phyloP scores from a whole-genome alignment of 495 filamentous ascomycete species.

The Tuber borchii region DNA sequence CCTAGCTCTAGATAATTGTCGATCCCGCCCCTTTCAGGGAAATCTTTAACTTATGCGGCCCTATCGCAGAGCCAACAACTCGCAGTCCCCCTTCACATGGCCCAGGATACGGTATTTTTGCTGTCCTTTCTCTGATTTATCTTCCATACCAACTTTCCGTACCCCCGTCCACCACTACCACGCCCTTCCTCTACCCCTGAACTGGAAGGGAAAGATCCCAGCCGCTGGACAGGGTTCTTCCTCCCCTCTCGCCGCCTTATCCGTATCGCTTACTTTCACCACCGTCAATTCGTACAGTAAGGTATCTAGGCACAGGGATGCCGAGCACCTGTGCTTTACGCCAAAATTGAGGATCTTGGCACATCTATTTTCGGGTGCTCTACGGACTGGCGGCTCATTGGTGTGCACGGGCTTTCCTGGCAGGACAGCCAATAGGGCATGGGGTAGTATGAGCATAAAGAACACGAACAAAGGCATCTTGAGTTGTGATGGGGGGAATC shows the following conservation, averaged over 20 bases:
- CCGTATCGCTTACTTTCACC: not conserved
- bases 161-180: not conserved
- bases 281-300: not conserved
- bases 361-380: not conserved
- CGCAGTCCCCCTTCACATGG: not conserved
- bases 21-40: not conserved
- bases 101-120: not conserved
- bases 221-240: not conserved
- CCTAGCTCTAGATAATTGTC: not conserved
- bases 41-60: not conserved
- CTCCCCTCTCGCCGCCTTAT: not conserved
- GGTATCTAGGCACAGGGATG: not conserved
- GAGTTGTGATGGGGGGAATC: not conserved
- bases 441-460: not conserved
- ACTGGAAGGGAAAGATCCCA: not conserved
- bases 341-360: not conserved
- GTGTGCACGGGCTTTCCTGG: not conserved
- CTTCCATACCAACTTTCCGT: not conserved
- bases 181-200: not conserved
- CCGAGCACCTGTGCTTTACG: not conserved
- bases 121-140: not conserved
- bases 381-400: not conserved
- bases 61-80: not conserved
- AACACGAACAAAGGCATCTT: not conserved
- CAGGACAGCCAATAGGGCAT: not conserved